Evolutionary conservation across 2,329 filamentous ascomycete species (phyloP), one percentile per base, ranked within the genome.

Genomic region (Ramichloridium luteum): DNA sequence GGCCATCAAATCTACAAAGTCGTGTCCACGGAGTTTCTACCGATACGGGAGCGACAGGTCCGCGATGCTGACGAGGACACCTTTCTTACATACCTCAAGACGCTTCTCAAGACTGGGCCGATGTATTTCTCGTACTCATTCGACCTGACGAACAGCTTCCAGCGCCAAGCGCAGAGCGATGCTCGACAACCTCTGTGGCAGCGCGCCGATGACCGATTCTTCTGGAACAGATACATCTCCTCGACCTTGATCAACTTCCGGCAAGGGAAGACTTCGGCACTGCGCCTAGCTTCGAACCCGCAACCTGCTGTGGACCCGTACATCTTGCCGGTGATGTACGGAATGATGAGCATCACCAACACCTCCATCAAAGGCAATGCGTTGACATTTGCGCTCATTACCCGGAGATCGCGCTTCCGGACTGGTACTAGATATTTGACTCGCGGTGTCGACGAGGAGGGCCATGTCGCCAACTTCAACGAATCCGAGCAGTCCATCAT

Each of bases 71-170:
- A 98, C 55, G 90, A 98, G 66, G 88, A 96, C 59, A 80, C 75
- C 46, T 96, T 94, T 58, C 70, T 96, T 33, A 61, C 67, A 30
- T 68, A 96, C 32, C 72, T 98, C 46, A 85, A 85, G 58, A 74
- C 70, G 28, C 76, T 90, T 40, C 70, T 98, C 47, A 80, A 80
- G 55, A 77, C 73, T 9, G 82, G 81, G 0, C 84, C 88, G 6
- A 85, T 96, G 78, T 96, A 93, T 69, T 98, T 94, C 53, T 96
- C 90, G 35, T 98, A 98, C 65, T 88, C 86, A 6, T 74, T 93
- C 56, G 90, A 98, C 59, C 71, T 98, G 43, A 98, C 90, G 47
- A 98, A 93, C 65, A 86, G 75, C 54, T 93, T 96, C 64, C 90
- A 98, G 62, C 77, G 90, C 42, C 90, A 96, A 56, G 77, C 86